Evolutionary conservation across 2,329 filamentous ascomycete species (phyloP).

Genomic region (Elsinoe arachidis): DNA sequence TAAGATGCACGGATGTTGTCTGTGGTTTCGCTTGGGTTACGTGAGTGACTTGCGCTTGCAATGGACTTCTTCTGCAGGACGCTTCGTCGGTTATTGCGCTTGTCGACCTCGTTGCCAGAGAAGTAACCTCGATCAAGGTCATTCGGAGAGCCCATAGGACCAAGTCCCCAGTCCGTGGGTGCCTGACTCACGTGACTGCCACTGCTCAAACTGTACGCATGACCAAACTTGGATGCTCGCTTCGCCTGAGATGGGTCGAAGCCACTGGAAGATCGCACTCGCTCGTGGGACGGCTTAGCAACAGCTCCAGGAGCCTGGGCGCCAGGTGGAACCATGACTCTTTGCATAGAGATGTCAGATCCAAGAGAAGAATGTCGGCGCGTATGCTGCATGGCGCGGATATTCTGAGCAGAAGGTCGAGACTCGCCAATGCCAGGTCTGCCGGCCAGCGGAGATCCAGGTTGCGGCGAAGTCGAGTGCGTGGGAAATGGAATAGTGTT

Average conservation of each 20-base stretch:
- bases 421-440: slow-evolving; percentile 23
- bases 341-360: slow-evolving; percentile 25
- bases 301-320: slow-evolving; percentile 20
- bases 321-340: slow-evolving; percentile 14
- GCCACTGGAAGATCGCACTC: slow-evolving; percentile 6
- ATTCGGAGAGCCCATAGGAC: slow-evolving; percentile 27
- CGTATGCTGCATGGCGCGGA: slow-evolving; percentile 59
- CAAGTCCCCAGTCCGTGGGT: slow-evolving; percentile 24
- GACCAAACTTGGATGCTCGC: slow-evolving; percentile 19
- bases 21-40: slow-evolving; percentile 64
- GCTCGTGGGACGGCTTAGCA: not conserved
- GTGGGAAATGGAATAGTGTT: slow-evolving; percentile 1
- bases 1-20: slow-evolving; percentile 49
- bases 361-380: slow-evolving; percentile 84
- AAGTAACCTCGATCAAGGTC: slow-evolving; percentile 88
- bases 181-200: slow-evolving; percentile 10
- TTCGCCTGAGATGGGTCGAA: slow-evolving; percentile 10
- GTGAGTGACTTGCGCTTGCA: slow-evolving; percentile 43
- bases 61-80: slow-evolving; percentile 61
- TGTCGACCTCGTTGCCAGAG: slow-evolving; percentile 77
- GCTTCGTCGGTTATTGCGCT: slow-evolving; percentile 59
- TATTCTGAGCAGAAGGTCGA: slow-evolving; percentile 29
- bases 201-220: slow-evolving; percentile 23
- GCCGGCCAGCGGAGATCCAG: slow-evolving; percentile 22
- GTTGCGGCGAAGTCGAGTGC: not conserved